A percentile compares a stretch with the other conserved stretches of the same genome.
These are phyloP conservation scores for Closterium sp. DNA, from an alignment of 139 green algal species.

Conservation along the genomic window DNA sequence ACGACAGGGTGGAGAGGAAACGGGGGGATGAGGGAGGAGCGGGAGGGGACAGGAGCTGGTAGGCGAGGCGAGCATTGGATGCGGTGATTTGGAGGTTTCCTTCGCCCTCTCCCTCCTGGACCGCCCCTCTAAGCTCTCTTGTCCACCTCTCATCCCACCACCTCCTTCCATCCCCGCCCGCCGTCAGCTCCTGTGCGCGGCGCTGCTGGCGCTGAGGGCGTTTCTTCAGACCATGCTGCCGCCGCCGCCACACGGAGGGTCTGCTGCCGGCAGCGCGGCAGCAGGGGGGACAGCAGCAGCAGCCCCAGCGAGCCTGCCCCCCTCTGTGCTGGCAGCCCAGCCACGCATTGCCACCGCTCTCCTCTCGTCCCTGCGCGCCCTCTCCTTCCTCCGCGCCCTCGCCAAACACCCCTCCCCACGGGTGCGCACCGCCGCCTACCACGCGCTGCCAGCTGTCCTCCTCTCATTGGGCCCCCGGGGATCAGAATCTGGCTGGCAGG, in stretches of 20 bases:
- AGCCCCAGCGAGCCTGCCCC: neutral
- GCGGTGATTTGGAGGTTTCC: too few species aligned
- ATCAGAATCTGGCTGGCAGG: neutral
- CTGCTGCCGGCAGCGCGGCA: neutral
- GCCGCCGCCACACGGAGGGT: neutral
- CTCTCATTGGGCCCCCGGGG: neutral
- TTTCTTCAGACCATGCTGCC: slow-evolving; percentile 55
- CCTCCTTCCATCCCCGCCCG: neutral
- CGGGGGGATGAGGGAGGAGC: neutral
- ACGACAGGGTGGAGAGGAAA: neutral
- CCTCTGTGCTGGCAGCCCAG: neutral
- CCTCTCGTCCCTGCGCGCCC: neutral
- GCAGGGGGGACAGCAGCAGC: neutral
- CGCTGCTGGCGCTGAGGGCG: slow-evolving; percentile 56
- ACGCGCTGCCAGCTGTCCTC: slow-evolving; percentile 6
- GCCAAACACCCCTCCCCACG: slow-evolving; percentile 43
- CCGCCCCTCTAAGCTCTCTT: too few species aligned
- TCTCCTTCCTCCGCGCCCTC: neutral
- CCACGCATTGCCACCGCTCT: neutral
- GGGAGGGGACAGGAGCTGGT: neutral
- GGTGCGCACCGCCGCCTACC: slow-evolving; percentile 62
- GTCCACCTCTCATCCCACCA: neutral
- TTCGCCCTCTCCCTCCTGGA: too few species aligned
- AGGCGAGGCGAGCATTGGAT: too few species aligned
- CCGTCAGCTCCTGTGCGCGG: slow-evolving; percentile 39